Conservation (phyloP, 306 rosid species). For the Lablab purpureus region DNA sequence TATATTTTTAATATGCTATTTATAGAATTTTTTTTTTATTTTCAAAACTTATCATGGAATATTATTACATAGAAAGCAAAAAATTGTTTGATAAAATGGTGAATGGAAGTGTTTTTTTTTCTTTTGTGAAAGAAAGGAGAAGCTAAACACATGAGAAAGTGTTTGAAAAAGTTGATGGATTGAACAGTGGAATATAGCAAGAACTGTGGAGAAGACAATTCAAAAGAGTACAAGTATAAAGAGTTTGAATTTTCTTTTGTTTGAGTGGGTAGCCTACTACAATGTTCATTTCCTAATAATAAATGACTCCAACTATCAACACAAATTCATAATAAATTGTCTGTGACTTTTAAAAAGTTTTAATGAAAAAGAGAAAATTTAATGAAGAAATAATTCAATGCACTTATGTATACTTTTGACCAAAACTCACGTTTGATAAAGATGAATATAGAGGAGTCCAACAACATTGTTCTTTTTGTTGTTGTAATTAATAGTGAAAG, state of each 20-base stretch:
- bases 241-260: not conserved
- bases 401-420: not conserved
- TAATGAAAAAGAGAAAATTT: not conserved
- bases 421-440: not conserved
- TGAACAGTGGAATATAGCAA: not conserved
- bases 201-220: not conserved
- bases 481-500: not conserved
- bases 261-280: constrained; percentile 4
- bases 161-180: not conserved
- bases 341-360: not conserved
- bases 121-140: too few relatives aligned
- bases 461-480: not conserved
- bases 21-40: too few relatives aligned
- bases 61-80: too few relatives aligned
- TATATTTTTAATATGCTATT: too few relatives aligned
- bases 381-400: constrained; percentile 8
- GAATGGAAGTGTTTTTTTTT: too few relatives aligned
- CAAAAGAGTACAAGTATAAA: not conserved
- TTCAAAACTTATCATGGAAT: too few relatives aligned
- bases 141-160: not conserved
- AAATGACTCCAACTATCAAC: constrained; percentile 11
- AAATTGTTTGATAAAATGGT: too few relatives aligned
- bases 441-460: not conserved
- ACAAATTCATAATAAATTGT: not conserved
- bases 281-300: not conserved